Conservation (phyloP, 768 basidiomycete genomes). For the Lactifluus rugatus region DNA sequence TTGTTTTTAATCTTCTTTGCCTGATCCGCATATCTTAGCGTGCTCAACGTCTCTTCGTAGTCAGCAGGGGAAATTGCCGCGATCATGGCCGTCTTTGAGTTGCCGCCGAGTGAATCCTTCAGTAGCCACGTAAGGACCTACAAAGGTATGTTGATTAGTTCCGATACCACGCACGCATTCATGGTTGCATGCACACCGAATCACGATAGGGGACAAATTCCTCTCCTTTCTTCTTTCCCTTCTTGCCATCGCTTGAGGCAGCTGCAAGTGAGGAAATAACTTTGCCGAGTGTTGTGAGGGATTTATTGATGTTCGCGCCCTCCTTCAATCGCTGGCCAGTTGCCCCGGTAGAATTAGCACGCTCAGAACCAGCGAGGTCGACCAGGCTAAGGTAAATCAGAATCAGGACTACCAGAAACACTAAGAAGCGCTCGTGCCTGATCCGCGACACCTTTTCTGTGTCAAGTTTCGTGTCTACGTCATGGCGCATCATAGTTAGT, state of each 20-base stretch:
- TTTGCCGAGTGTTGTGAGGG: constrained; percentile 93
- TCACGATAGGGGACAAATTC: constrained; percentile 98
- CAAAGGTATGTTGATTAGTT: background rate
- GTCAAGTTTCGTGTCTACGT: constrained; percentile 74
- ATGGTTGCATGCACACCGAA: constrained; percentile 53
- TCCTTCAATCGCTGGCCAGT: constrained; percentile 95
- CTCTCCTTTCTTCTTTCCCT: constrained; percentile 78
- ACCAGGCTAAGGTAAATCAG: constrained; percentile 51
- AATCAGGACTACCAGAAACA: background rate
- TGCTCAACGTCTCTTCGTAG: constrained; percentile 96
- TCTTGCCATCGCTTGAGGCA: constrained; percentile 46
- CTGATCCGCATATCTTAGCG: constrained; percentile 94
- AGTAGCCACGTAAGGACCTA: constrained; percentile 96
- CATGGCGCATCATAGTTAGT: constrained; percentile 85
- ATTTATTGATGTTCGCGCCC: constrained; percentile 98
- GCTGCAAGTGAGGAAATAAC: constrained; percentile 84
- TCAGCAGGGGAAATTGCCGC: constrained; percentile 98
- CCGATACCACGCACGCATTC: background rate
- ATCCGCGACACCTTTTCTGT: constrained; percentile 99
- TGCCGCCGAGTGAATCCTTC: constrained; percentile 95
- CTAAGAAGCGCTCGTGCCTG: constrained; percentile 38
- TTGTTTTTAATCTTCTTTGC: constrained; percentile 99
- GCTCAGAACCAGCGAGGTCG: constrained; percentile 93
- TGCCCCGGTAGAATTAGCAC: constrained; percentile 96
- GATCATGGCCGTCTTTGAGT: constrained; percentile 99